Base-by-base conservation (phyloP, 371 early-diverging fungal genomes). In the Chytridiales sp. region DNA sequence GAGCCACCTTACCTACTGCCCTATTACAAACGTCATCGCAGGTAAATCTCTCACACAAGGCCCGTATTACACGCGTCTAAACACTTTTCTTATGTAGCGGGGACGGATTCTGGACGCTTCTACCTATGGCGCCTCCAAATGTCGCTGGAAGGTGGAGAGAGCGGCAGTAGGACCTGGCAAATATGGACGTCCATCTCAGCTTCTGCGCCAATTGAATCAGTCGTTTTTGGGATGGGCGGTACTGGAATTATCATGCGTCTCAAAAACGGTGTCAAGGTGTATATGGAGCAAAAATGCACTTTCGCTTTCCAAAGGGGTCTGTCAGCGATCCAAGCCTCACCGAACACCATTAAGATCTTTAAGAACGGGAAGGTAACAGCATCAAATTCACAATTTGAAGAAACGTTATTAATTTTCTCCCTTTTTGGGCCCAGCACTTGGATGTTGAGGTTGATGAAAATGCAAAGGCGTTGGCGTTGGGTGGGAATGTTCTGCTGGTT, bases 61-160 rank as follows among this genome's bases (percentile, higher is more conserved):
- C n/a, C n/a, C n/a, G n/a, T n/a, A n/a, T n/a, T n/a, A n/a, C n/a
- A n/a, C n/a, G n/a, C n/a, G n/a, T n/a, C n/a, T n/a, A n/a, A n/a
- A n/a, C n/a, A n/a, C n/a, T n/a, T n/a, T 30, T 47, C 19, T 31
- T 40, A n/a, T 9, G 4, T 9, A 70, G 70, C 55, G 8, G 67
- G 64, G 6, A 64, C 69, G 11, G 62, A 59, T 19, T 64, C 69
- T 15, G 69, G 74, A 27, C 65, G 52, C 19, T 24, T 64, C 36
- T 32, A 50, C 17, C 29, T 63, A 5, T 68, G 68, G 68, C 58
- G 60, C 35, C 41, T 13, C 9, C 46, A 46, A 22, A 9, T 15
- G 22, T 8, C 9, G 9, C 46, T 22, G 15, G 11, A 9, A 22
- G 22, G 21, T 46, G 22, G 15, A 15, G 19, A 22, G 21, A 11